Evolutionary conservation across 192 early-diverging fungal genomes (phyloP).

Genomic region (Backusella parvicylindrica): DNA sequence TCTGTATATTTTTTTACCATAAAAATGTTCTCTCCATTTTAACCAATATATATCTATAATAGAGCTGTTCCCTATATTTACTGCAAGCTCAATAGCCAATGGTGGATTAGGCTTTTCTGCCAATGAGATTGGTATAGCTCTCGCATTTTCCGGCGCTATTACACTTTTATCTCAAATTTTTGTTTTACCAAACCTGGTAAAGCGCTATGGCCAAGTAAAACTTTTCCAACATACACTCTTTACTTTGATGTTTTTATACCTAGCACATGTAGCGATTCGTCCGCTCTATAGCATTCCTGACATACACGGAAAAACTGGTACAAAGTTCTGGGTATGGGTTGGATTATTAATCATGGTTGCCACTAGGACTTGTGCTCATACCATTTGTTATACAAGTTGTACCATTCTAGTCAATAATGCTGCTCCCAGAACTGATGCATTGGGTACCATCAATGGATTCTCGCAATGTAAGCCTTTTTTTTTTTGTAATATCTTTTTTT

Average conservation of each 20-base stretch:
- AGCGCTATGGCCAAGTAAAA: slow-evolving; percentile 38
- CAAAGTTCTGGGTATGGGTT: slow-evolving; percentile 27
- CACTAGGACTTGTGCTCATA: slow-evolving; percentile 17
- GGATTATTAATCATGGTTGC: slow-evolving; percentile 13
- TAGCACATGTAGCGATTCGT: slow-evolving; percentile 16
- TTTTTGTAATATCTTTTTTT: not conserved
- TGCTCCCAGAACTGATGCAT: slow-evolving; percentile 30
- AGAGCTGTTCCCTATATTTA: slow-evolving; percentile 19
- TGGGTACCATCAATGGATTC: slow-evolving; percentile 58
- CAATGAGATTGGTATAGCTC: slow-evolving; percentile 42
- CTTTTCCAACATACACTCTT: slow-evolving; percentile 38
- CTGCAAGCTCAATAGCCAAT: slow-evolving; percentile 19
- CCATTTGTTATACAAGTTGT: slow-evolving; percentile 37
- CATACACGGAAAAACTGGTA: slow-evolving; percentile 10
- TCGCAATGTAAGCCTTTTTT: slow-evolving; percentile 38
- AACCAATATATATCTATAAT: not conserved
- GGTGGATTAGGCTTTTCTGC: slow-evolving; percentile 52
- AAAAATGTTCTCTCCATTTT: not conserved
- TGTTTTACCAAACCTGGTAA: slow-evolving; percentile 39
- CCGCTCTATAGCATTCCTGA: slow-evolving; percentile 18
- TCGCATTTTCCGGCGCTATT: slow-evolving; percentile 40
- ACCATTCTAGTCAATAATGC: slow-evolving; percentile 52
- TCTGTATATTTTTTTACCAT: not conserved
- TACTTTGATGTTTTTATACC: slow-evolving; percentile 7
- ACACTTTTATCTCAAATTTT: slow-evolving; percentile 49